Conservation (phyloP, 2,329 filamentous ascomycete species). For the Stenocarpella maydis region DNA sequence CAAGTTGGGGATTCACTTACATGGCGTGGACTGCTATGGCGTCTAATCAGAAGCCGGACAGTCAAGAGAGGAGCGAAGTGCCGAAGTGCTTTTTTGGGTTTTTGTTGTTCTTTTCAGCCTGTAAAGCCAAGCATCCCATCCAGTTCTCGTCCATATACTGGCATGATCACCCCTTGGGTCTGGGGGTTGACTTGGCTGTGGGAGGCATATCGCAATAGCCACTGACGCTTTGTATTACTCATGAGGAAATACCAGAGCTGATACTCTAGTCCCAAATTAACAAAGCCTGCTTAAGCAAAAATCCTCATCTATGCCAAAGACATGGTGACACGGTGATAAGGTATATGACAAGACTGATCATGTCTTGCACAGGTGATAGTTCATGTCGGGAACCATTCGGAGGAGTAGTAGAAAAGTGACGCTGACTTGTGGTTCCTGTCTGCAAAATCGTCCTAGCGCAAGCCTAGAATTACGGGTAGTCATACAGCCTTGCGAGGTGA, state of each 20-base stretch:
- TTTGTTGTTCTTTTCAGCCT: not conserved
- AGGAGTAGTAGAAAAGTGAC: not conserved
- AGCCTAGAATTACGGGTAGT: too few relatives aligned
- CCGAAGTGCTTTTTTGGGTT: not conserved
- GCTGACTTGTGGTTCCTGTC: not conserved
- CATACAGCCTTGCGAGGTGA: too few relatives aligned
- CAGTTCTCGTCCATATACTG: not conserved
- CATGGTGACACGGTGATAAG: not conserved
- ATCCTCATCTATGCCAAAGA: too few relatives aligned
- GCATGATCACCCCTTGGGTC: not conserved
- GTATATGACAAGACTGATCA: not conserved
- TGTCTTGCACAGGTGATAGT: not conserved
- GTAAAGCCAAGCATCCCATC: not conserved
- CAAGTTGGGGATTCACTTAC: not conserved
- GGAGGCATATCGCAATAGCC: not conserved
- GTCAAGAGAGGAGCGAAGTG: not conserved
- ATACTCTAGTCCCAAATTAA: not conserved
- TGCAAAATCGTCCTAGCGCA: too few relatives aligned
- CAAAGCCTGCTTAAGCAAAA: not conserved
- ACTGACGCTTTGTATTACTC: not conserved
- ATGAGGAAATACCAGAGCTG: not conserved
- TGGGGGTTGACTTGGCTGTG: not conserved
- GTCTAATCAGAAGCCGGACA: not conserved
- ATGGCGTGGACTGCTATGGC: not conserved
- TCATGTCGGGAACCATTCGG: not conserved